A percentile compares a stretch with the other conserved stretches of the same genome.
Evolutionary conservation across 805 yeast genomes (phyloP).

Genomic region (Kodamaea hsintzibuensis): DNA sequence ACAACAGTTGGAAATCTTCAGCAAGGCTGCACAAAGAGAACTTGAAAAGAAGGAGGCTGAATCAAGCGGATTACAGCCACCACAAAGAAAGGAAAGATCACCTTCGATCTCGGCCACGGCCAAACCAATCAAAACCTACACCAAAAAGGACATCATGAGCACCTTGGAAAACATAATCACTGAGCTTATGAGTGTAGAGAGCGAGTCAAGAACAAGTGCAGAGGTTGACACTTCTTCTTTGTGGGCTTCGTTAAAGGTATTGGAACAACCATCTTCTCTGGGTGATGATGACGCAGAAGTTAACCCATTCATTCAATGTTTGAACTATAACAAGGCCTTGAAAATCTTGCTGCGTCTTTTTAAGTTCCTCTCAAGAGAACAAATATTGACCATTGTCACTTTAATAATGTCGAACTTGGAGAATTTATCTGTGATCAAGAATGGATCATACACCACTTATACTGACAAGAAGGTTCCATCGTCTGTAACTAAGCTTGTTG

Average conservation of each 20-base stretch:
- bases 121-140: slow-evolving; percentile 32
- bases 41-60: slow-evolving; percentile 31
- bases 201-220: slow-evolving; percentile 42
- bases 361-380: slow-evolving; percentile 75
- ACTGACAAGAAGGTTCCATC: slow-evolving; percentile 51
- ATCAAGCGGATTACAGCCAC: slow-evolving; percentile 16
- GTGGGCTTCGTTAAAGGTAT: slow-evolving; percentile 79
- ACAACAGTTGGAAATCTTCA: slow-evolving; percentile 70
- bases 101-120: slow-evolving; percentile 35
- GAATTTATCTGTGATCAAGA: slow-evolving; percentile 70
- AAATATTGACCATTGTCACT: slow-evolving; percentile 73
- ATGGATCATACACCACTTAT: slow-evolving; percentile 77
- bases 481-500: slow-evolving; percentile 59
- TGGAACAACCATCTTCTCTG: slow-evolving; percentile 58
- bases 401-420: slow-evolving; percentile 79
- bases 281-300: slow-evolving; percentile 50
- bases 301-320: slow-evolving; percentile 80
- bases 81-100: slow-evolving; percentile 26
- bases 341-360: slow-evolving; percentile 86
- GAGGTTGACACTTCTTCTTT: slow-evolving; percentile 45
- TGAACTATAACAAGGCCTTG: slow-evolving; percentile 84
- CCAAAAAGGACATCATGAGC: slow-evolving; percentile 51
- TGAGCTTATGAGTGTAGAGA: slow-evolving; percentile 76
- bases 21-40: slow-evolving; percentile 51
- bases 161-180: slow-evolving; percentile 78